Conservation (phyloP, 2,329 filamentous ascomycete species). For the Periconia macrospinosa region DNA sequence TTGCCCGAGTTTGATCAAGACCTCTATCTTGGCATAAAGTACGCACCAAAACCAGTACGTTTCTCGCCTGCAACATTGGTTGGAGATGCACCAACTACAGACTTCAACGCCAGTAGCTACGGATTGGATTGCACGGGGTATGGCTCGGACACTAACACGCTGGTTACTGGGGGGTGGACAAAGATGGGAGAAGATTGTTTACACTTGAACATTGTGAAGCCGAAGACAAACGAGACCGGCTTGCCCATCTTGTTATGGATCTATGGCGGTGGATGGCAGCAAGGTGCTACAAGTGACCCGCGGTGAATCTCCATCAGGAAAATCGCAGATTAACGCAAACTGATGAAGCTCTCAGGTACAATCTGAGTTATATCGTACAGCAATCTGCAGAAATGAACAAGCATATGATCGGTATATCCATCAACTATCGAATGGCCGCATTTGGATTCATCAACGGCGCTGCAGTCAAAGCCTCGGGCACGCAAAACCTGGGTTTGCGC, state of each 20-base stretch:
- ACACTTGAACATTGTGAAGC: conserved; percentile 41
- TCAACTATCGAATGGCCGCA: conserved; percentile 54
- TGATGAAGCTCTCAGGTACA: conserved; percentile 20
- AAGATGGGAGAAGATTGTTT: conserved; percentile 48
- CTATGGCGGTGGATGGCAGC: conserved; percentile 37
- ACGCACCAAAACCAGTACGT: conserved; percentile 28
- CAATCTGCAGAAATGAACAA: conserved; percentile 33
- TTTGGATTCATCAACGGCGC: conserved; percentile 54
- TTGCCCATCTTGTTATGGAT: conserved; percentile 37
- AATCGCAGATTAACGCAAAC: background rate
- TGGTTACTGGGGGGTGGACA: conserved; percentile 26
- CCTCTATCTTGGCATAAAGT: conserved; percentile 34
- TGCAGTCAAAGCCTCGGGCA: conserved; percentile 39
- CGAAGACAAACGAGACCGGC: conserved; percentile 16
- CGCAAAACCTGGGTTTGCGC: conserved; percentile 57
- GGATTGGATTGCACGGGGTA: conserved; percentile 32
- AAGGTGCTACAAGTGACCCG: conserved; percentile 35
- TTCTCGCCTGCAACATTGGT: conserved; percentile 25
- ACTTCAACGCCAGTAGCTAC: conserved; percentile 25
- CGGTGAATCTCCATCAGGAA: conserved; percentile 15
- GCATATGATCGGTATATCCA: conserved; percentile 38
- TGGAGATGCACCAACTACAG: conserved; percentile 10
- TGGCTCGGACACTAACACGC: conserved; percentile 25
- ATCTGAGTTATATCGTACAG: conserved; percentile 34
- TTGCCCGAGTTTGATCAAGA: conserved; percentile 33